Conservation (phyloP, 371 early-diverging fungal species). For the Nematocida major region DNA sequence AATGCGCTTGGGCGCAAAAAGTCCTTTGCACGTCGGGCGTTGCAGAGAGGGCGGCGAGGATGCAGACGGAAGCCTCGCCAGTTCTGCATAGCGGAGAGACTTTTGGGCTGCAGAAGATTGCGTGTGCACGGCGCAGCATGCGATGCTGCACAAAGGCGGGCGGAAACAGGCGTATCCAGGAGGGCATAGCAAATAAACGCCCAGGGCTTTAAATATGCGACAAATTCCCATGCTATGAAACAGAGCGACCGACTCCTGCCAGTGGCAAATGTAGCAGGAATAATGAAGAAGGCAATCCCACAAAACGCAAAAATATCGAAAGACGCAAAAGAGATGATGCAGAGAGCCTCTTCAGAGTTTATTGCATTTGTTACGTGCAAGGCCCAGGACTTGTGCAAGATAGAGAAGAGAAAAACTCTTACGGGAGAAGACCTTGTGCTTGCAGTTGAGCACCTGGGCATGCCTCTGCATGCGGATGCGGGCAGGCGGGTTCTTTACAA, state of each 20-base stretch:
- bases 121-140: too few relatives aligned
- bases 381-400: conserved; percentile 65
- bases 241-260: conserved; percentile 81
- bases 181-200: conserved; percentile 10
- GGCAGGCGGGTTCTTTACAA: conserved; percentile 45
- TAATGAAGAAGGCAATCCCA: conserved; percentile 94
- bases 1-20: too few relatives aligned
- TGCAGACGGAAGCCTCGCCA: too few relatives aligned
- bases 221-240: conserved; percentile 24
- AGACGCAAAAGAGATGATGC: conserved; percentile 93
- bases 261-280: conserved; percentile 83
- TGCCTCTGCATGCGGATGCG: conserved; percentile 83
- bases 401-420: conserved; percentile 89
- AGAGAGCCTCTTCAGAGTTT: conserved; percentile 96
- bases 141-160: too few relatives aligned
- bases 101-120: too few relatives aligned
- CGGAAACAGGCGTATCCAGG: background rate
- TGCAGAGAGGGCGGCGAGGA: too few relatives aligned
- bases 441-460: conserved; percentile 94
- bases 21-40: too few relatives aligned
- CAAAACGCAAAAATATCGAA: conserved; percentile 94
- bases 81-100: too few relatives aligned
- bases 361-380: conserved; percentile 95
- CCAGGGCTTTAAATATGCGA: background rate
- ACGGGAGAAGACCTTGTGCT: conserved; percentile 97